Base-by-base conservation (phyloP, 2,329 filamentous ascomycete genomes). In the Nothomitra cinnamomea region DNA sequence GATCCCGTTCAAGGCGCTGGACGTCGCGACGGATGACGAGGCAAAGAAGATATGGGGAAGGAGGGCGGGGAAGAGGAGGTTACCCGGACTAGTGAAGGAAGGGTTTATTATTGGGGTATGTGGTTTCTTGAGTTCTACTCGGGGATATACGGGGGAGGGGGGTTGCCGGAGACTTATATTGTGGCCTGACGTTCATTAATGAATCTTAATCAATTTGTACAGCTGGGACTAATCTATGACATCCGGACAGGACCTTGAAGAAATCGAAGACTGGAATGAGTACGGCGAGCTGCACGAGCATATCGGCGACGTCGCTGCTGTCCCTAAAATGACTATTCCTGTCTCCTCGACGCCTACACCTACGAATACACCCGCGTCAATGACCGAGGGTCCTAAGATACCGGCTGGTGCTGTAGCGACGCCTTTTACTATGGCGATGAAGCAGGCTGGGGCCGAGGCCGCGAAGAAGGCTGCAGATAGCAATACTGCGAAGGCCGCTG, bases 241-340 rank as follows among this genome's bases (percentile, higher is more conserved):
- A 25, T 42, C 47, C 58, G 4, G 28, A 41, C 59, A 95, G 89
- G 92, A 95, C 66, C 76, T 95, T 51, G 84, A 90, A 58, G 83
- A 96, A 68, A 80, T 96, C 58, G 92, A 98, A 69, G 92, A 98
- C 66, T 96, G 90, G 92, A 98, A 98, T 72, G 92, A 98, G 67
- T 95, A 94, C 68, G 88, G 88, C 68, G 90, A 96, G 70, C 78
- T 98, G 57, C 87, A 88, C 67, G 80, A 90, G 68, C 84, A 90
- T 61, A 80, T 96, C 61, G 74, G 73, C 43, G 69, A 48, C 13
- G 7, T 12, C 17, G 2, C 17, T 4, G 4, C 17, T 2, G 76
- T 35, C 65, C 72, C 64, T 73, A 77, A 68, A 65, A 71, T 69
- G 66, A 76, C 60, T 72, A 74, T 58, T 55, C 22, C 62, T 53